Base-by-base conservation (phyloP, 2,329 filamentous ascomycete genomes). In the Dactylellina sp. region DNA sequence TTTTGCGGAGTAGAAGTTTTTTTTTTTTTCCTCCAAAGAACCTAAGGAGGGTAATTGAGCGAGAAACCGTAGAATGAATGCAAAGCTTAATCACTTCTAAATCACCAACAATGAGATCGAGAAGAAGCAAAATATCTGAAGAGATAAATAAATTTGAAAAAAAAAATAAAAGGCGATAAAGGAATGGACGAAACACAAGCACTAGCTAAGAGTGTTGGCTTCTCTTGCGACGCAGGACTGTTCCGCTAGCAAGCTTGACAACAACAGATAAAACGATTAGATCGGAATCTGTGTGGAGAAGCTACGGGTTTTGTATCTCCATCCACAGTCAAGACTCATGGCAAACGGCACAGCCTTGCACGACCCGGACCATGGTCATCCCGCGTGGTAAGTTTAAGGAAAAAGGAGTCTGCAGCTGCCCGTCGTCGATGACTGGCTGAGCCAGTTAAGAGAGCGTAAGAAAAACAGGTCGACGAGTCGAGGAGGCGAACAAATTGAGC, bases 181-280 rank as follows among this genome's bases (percentile, higher is more conserved):
- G 49, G 70, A 74, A 66, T 49, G 70, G 70, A 74, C 70, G 63
- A 74, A 66, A 66, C 61, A 66, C 61, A 66, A 49, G n/a, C 60
- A 72, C 68, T 47, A 49, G 53, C 66, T 18, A 24, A 59, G 46
- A 71, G 50, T 63, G 60, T 72, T 65, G 53, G 60, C 65, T 64
- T 72, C 68, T 50, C 46, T 37, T 52, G 35, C 35, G 46, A 32
- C 9, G 25, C 25, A 60, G 28, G 16, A 32, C 56, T 32, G 59
- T 50, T 52, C 52, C 32, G 60, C 53, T 72, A 60, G 68, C 68
- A 60, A 53, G 46, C 37, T 52, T 46, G 28, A 53, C 60, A 28
- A 28, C 46, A 44, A 52, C 53, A 44, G 24, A 20, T 16, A 59
- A 63, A 49, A 9, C 24, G 20, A 49, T 42, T 22, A 42, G 40